Evolutionary conservation across 192 early-diverging fungal species (phyloP), one percentile per base, ranked within the genome.

Genomic region (Coemansia sp.): DNA sequence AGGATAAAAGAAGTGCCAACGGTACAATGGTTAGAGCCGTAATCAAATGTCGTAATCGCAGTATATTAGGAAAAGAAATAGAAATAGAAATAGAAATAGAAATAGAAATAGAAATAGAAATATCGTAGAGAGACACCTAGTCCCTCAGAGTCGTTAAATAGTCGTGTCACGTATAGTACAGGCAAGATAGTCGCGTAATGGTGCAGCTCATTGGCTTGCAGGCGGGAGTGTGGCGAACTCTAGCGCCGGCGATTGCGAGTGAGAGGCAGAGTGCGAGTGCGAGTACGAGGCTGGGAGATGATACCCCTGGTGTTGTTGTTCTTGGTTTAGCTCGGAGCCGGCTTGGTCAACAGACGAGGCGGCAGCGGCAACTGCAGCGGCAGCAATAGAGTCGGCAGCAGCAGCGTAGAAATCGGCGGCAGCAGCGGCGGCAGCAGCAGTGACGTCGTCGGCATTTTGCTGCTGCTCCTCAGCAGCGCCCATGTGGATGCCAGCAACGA

Each of bases 401-500:
- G 63, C 46, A 2, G 42, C 42, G 42, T 38, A 63, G 15, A 64
- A 48, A 4, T 46, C 64, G 45, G 64, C 64, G 2, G 38, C 72
- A 2, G 55, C 73, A 0, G 73, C 74, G 12, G 73, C 73, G 29
- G 64, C 57, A 23, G 68, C 68, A 1, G 66, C 66, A 19, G 66
- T 55, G 32, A 67, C 19, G 58, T 69, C 59, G 29, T 48, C 55
- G 12, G 51, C 25, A 27, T 4, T 11, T 10, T 55, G 51, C 21
- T 51, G 50, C 53, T 57, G 25, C 14, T 57, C 53, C 4, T 29
- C 55, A 14, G 4, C 55, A 27, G 37, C 42, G 45, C 60, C 46
- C 68, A 62, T 62, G 11, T 38, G 41, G 1, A 68, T 68, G 41
- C 41, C 41, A 7, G 14, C 55, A 6, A 21, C 45, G 17, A 61